Conservation (phyloP, 1,284 basidiomycete species). For the Ceratobasidium sp. region DNA sequence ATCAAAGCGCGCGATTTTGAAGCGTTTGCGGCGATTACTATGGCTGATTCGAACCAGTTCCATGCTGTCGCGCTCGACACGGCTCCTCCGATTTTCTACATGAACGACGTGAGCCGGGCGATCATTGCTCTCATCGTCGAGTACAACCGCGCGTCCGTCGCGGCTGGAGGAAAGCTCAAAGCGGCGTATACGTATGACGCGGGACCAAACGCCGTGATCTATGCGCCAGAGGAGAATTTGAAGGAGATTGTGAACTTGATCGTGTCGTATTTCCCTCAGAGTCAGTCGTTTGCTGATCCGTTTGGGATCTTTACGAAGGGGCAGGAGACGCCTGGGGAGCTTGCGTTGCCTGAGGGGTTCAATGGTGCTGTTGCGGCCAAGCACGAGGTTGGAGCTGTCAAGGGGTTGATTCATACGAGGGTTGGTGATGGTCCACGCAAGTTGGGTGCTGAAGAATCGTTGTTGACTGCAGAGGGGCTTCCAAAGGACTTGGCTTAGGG, state of each 20-base stretch:
- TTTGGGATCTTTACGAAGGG: slow-evolving; percentile 68
- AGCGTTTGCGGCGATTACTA: slow-evolving; percentile 90
- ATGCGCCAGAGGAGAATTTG: slow-evolving; percentile 83
- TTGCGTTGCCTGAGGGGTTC: slow-evolving; percentile 72
- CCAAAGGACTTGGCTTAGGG: slow-evolving; percentile 57
- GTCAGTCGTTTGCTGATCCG: slow-evolving; percentile 78
- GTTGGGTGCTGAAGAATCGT: slow-evolving; percentile 66
- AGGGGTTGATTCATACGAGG: slow-evolving; percentile 88
- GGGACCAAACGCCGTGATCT: slow-evolving; percentile 98
- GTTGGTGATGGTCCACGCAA: slow-evolving; percentile 91
- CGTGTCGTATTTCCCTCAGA: slow-evolving; percentile 86
- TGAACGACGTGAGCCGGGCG: slow-evolving; percentile 93
- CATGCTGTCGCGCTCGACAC: slow-evolving; percentile 98
- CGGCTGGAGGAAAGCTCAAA: slow-evolving; percentile 73
- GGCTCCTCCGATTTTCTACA: slow-evolving; percentile 97
- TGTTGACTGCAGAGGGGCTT: slow-evolving; percentile 70
- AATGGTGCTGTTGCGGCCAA: slow-evolving; percentile 80
- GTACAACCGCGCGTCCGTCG: slow-evolving; percentile 87
- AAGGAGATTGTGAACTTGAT: slow-evolving; percentile 82
- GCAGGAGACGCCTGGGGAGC: slow-evolving; percentile 55
- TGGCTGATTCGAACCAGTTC: slow-evolving; percentile 98
- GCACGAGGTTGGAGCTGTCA: slow-evolving; percentile 82
- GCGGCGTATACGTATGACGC: slow-evolving; percentile 99
- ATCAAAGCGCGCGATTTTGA: slow-evolving; percentile 89
- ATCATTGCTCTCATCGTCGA: slow-evolving; percentile 92